Base-by-base conservation (phyloP, 1,284 basidiomycete species). In the Cystobasidium slooffiae region DNA sequence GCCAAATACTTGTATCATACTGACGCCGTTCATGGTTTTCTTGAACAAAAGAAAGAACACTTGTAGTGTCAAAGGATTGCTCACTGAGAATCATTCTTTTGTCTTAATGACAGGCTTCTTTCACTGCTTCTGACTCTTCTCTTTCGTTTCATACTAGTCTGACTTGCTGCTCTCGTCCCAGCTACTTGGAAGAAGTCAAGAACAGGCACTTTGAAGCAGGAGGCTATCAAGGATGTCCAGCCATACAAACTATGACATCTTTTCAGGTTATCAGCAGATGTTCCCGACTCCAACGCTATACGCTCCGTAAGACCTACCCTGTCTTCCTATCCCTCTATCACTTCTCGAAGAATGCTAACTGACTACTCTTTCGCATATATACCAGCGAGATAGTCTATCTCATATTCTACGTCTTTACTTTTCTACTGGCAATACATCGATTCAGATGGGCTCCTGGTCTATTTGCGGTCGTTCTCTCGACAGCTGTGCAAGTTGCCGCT, bases 361-460 rank as follows among this genome's bases (percentile, higher is more conserved):
- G 55, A 58, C 59, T 39, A 12, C 46, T 6, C 46, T 12, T n/a
- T 1, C 46, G 46, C 46, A 12, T 49, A 49, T n/a, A 49, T n/a
- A 49, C 22, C 37, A 68, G 66, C n/a, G 66, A 68, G 18, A 51
- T 51, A 12, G 66, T 68, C 52, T 68, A 46, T 24, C 66, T 68
- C 52, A 24, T 59, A 20, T 56, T 68, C 53, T 68, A 43, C 46
- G 43, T 31, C 22, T 5, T 46, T 14, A 52, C 66, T 24, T 41
- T 52, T 43, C 39, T 68, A 18, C 22, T 68, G 12, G 66, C 66
- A 6, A 7, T 56, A 8, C 51, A 44, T 18, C 20, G 55, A 39
- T 56, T 68, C 24, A 52, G 43, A 68, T 68, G 55, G 47, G 47
- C 64, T 18, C 55, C 66, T 55, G 66, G 52, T 31, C 55, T 59